phyloP scores from a whole-genome alignment of 1,139 yeast genomes.

The Pichia norvegensis region DNA sequence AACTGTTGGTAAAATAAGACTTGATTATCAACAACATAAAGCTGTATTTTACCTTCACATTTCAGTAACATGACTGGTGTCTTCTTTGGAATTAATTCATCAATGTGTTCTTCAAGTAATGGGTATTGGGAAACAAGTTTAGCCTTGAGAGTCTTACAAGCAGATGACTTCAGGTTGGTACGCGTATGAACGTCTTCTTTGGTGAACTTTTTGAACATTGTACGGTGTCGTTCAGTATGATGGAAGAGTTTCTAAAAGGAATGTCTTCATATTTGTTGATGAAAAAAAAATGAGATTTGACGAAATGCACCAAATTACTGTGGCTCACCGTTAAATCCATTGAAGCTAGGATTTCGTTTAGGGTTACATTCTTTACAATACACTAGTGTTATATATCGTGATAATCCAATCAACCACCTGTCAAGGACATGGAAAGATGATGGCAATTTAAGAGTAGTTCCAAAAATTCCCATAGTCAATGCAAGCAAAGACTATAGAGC shows the following conservation, averaged over 20 bases:
- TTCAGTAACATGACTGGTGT: conserved; percentile 76
- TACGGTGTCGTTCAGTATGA: not conserved
- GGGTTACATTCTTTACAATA: not conserved
- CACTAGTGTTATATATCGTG: no score
- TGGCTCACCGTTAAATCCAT: no score
- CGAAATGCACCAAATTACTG: no score
- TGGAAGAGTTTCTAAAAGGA: no score
- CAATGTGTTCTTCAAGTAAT: conserved; percentile 63
- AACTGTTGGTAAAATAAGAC: conserved; percentile 77
- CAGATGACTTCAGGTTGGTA: conserved; percentile 87
- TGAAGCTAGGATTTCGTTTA: not conserved
- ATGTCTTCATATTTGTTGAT: no score
- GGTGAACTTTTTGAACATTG: conserved; percentile 62
- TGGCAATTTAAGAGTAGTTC: conserved; percentile 28
- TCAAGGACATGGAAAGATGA: conserved; percentile 4
- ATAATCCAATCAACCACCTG: not conserved
- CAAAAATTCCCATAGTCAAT: conserved; percentile 72
- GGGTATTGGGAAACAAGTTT: conserved; percentile 70
- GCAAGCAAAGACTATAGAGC: conserved; percentile 55
- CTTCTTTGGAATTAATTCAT: conserved; percentile 82
- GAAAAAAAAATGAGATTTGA: not conserved
- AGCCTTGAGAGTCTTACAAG: conserved; percentile 73
- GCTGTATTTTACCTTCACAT: conserved; percentile 82
- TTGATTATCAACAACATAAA: conserved; percentile 67
- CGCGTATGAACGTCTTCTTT: conserved; percentile 85